A percentile compares a stretch with the other conserved stretches of the same genome.
These are phyloP conservation scores for Trichothecium sympodiale DNA, from an alignment of 2,329 filamentous ascomycete species.

Conservation along the genomic window DNA sequence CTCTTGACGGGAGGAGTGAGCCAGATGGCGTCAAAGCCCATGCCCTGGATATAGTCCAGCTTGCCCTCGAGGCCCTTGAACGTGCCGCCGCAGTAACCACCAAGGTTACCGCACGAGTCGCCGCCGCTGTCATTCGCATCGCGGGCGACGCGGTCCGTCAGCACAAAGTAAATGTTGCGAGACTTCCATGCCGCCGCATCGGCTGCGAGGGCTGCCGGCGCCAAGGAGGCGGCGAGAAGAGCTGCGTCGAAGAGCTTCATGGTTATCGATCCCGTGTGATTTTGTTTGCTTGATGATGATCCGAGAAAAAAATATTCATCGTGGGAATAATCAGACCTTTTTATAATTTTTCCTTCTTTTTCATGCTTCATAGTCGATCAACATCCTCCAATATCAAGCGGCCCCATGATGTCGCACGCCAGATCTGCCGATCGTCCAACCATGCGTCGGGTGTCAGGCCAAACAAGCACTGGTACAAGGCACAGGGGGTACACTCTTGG, in stretches of 20 bases:
- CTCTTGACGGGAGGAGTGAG: slow-evolving; percentile 45
- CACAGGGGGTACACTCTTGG: too few relatives aligned
- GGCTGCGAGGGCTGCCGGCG: slow-evolving; percentile 14
- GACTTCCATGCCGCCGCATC: slow-evolving; percentile 36
- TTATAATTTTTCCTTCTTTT: too few relatives aligned
- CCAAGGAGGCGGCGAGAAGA: slow-evolving; percentile 2
- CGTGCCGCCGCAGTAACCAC: slow-evolving; percentile 48
- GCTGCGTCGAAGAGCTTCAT: slow-evolving; percentile 7
- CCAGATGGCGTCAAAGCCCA: slow-evolving; percentile 49
- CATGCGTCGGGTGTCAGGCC: too few relatives aligned
- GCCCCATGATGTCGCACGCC: too few relatives aligned
- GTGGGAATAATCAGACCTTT: not conserved
- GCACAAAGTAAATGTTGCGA: slow-evolving; percentile 45
- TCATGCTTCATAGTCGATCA: too few relatives aligned
- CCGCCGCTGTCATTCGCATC: slow-evolving; percentile 29
- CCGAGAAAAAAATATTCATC: not conserved
- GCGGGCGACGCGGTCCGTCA: slow-evolving; percentile 45
- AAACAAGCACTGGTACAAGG: too few relatives aligned
- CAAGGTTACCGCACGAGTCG: slow-evolving; percentile 27
- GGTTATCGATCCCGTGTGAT: not conserved
- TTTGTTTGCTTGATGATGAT: not conserved
- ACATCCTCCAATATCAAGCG: too few relatives aligned
- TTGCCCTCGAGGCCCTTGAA: slow-evolving; percentile 46
- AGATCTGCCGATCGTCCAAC: too few relatives aligned
- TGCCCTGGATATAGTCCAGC: slow-evolving; percentile 51